A percentile compares a stretch with the other conserved stretches of the same genome.
phyloP scores from a whole-genome alignment of 345 rosid species.

The Ricinus communis region DNA sequence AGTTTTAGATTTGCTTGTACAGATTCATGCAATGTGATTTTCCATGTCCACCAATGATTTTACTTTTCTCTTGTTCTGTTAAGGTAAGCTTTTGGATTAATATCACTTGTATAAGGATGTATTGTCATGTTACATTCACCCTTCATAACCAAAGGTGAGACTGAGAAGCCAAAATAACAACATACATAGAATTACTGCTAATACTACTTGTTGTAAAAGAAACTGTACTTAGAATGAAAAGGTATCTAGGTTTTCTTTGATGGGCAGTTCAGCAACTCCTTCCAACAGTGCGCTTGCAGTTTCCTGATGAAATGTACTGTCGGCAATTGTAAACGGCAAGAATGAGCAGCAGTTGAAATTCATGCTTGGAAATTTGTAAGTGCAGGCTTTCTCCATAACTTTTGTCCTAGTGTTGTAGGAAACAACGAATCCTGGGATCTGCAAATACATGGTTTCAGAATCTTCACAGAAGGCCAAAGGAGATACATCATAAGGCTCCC shows the following conservation, averaged over 20 bases:
- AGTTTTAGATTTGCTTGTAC: too few relatives aligned
- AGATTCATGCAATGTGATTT: too few relatives aligned
- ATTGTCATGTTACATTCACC: too few relatives aligned
- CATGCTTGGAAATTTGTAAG: not conserved
- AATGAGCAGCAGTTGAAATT: slow-evolving; percentile 11
- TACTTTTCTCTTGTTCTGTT: too few relatives aligned
- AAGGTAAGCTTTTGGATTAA: too few relatives aligned
- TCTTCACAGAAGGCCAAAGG: slow-evolving; percentile 16
- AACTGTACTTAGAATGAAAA: slow-evolving; percentile 3
- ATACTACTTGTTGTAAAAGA: too few relatives aligned
- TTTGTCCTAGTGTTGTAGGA: slow-evolving; percentile 16
- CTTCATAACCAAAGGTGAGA: too few relatives aligned
- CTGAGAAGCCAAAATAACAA: too few relatives aligned
- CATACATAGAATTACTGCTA: too few relatives aligned
- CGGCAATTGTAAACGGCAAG: slow-evolving; percentile 13
- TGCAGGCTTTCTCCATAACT: slow-evolving; percentile 12
- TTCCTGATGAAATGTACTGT: not conserved
- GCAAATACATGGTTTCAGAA: slow-evolving; percentile 19
- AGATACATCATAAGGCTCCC: slow-evolving; percentile 9
- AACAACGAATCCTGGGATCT: slow-evolving; percentile 17
- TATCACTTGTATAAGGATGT: too few relatives aligned
- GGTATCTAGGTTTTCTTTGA: not conserved
- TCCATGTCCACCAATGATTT: too few relatives aligned
- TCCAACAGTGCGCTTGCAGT: not conserved
- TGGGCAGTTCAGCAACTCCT: not conserved